These are phyloP conservation scores for Actinomucor elegans DNA, from an alignment of 371 early-diverging fungal species.

Conservation along the genomic window DNA sequence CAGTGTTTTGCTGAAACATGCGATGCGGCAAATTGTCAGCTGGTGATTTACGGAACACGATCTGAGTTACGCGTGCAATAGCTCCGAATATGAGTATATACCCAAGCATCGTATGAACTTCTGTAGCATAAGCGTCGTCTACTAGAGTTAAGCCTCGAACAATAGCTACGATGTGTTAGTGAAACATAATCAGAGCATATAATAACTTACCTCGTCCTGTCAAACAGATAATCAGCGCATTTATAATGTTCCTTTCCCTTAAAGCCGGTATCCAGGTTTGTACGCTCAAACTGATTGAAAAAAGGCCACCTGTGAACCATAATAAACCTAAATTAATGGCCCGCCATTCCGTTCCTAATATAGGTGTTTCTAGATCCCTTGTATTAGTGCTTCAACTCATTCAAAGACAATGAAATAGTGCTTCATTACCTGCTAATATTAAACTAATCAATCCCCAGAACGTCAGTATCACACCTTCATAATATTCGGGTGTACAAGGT, in stretches of 20 bases:
- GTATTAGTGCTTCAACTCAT: background rate
- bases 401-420: background rate
- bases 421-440: constrained; percentile 16
- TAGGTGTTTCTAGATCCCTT: constrained; percentile 13
- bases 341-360: constrained; percentile 28
- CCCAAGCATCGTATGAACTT: constrained; percentile 39
- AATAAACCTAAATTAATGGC: constrained; percentile 29
- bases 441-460: constrained; percentile 36
- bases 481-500: constrained; percentile 45
- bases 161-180: constrained; percentile 9
- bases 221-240: constrained; percentile 22
- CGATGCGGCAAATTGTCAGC: constrained; percentile 39
- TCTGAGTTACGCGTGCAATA: constrained; percentile 31
- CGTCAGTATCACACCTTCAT: constrained; percentile 39
- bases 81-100: constrained; percentile 36
- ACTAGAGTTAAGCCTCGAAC: constrained; percentile 17
- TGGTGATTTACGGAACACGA: constrained; percentile 44
- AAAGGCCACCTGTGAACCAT: constrained; percentile 33
- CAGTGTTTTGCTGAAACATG: constrained; percentile 21
- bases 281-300: constrained; percentile 28
- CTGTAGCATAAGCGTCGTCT: constrained; percentile 26
- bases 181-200: background rate
- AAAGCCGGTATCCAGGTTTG: constrained; percentile 30
- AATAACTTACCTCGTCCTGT: constrained; percentile 25
- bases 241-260: constrained; percentile 26